Base-by-base conservation (phyloP, 352 stramenopile genomes). In the Pythium aquatile region DNA sequence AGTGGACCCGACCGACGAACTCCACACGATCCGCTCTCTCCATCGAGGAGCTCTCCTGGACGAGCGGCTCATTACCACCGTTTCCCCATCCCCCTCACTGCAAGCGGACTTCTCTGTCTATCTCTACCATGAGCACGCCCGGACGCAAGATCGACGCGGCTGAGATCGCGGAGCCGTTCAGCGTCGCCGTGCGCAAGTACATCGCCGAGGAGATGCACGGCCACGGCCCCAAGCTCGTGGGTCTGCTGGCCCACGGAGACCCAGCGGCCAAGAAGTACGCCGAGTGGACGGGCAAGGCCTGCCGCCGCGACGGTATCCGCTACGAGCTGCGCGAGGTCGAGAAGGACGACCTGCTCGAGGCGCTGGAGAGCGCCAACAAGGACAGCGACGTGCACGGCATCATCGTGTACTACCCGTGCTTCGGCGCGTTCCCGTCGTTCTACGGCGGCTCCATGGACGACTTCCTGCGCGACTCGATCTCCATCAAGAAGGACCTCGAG, bases 401-500 rank as follows among this genome's bases (percentile, higher is more conserved):
- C 65, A 96, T 99, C 58, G 91, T 99, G 17, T 99, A 99, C 79
- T 99, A 99, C 80, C 97, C 97, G 52, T 98, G 98, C 78, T 99
- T 99, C 68, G 97, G 96, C 44, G 71, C 91, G 47, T 97, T 98
- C 65, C 96, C 97, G 64, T 98, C 87, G 47, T 99, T 99, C 74
- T 98, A 87, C 61, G 97, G 97, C 30, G 94, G 93, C 49, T 93
- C 85, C 59, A 98, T 99, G 85, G 96, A 99, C 83, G 97, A 99
- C 78, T 98, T 99, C 59, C 66, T 99, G 32, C 88, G 97, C 61
- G 97, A 99, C 81, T 92, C 78, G 33, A 96, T 99, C 53, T 98
- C 89, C 44, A 88, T 97, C 65, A 97, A 98, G 76, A 98, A 98
- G 77, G 97, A 99, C 72, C 96, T 99, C 17, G 96, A 99, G 63